Base-by-base conservation (phyloP, 2,329 filamentous ascomycete species). In the Lizonia empirigonia region DNA sequence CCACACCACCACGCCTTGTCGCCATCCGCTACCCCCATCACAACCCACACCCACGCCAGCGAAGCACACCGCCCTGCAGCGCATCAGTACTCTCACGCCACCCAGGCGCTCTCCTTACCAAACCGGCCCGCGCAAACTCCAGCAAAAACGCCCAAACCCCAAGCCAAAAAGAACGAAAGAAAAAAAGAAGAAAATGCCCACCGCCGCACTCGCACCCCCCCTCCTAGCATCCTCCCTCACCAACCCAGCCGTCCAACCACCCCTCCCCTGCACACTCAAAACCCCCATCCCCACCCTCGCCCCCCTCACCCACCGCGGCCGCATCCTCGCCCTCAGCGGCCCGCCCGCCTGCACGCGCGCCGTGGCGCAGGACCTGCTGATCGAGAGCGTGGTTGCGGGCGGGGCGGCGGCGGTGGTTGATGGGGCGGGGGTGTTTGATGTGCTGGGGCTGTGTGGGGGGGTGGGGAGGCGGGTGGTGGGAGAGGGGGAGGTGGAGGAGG, bases 351-450 rank as follows among this genome's bases (percentile, higher is more conserved):
- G n/a, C n/a, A n/a, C n/a, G n/a, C n/a, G 33, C 8, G 33, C 8
- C 2, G 6, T 50, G 10, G 26, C 49, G 3, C 63, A 71, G n/a
- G 57, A 68, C 1, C 52, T 76, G 1, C 58, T 81, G 2, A 63
- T 72, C 1, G 63, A 69, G 7, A 75, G 75, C 50, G 64, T 81
- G 1, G 54, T 7, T 42, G 62, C 13, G 7, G 56, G 0, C 30
- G 39, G 0, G 55, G 64, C 0, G 64, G 64, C 5, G 77, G 77
- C 74, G 0, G 63, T 81, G 5, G 71, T 82, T 9, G 79, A 82
- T 46, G 75, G 74, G 3, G 74, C 73, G 0, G 75, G 78, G 2
- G 70, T 74, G 2, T 76, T 80, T 33, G 76, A 80, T 57, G 69
- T 80, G 7, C 42, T 76, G 1, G 64, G 63, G 4, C 53, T 81